Conservation (phyloP, 1,284 basidiomycete species). For the Microbotryum intermedium region DNA sequence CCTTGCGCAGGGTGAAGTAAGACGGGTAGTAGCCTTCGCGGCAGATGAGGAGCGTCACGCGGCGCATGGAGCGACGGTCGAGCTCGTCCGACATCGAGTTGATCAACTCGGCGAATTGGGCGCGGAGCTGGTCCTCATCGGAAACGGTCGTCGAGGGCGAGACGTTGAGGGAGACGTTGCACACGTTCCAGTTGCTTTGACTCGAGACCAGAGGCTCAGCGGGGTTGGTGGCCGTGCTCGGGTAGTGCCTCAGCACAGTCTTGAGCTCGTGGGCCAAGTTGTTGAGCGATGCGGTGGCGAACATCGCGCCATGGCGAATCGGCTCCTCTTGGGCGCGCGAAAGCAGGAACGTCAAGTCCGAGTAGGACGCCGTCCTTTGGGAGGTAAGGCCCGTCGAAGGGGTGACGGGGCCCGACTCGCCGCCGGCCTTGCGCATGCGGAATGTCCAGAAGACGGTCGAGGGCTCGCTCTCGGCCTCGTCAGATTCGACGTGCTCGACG, state of each 20-base stretch:
- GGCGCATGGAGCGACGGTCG: constrained; percentile 69
- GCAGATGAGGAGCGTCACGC: constrained; percentile 87
- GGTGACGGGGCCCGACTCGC: constrained; percentile 46
- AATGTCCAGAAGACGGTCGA: constrained; percentile 84
- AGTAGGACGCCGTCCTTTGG: constrained; percentile 60
- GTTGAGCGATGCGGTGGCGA: constrained; percentile 71
- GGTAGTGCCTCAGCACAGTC: constrained; percentile 33
- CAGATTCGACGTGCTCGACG: constrained; percentile 87
- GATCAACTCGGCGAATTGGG: constrained; percentile 62
- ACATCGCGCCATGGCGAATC: constrained; percentile 75
- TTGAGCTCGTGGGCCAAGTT: constrained; percentile 61
- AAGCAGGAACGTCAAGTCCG: constrained; percentile 85
- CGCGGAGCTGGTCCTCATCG: constrained; percentile 68
- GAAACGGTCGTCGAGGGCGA: constrained; percentile 68
- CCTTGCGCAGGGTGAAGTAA: constrained; percentile 83
- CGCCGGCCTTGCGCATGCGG: constrained; percentile 61
- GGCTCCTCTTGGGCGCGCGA: constrained; percentile 71
- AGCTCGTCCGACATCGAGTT: constrained; percentile 63
- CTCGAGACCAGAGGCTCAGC: constrained; percentile 5
- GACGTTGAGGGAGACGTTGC: constrained; percentile 84
- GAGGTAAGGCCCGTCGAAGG: constrained; percentile 27
- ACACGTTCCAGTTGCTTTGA: constrained; percentile 53
- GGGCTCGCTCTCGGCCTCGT: constrained; percentile 67
- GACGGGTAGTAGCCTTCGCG: constrained; percentile 84
- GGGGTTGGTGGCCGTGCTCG: constrained; percentile 18